A percentile compares a stretch with the other conserved stretches of the same genome.
phyloP scores from a whole-genome alignment of 169 alveolate genomes.

The Plasmodium coatneyi region DNA sequence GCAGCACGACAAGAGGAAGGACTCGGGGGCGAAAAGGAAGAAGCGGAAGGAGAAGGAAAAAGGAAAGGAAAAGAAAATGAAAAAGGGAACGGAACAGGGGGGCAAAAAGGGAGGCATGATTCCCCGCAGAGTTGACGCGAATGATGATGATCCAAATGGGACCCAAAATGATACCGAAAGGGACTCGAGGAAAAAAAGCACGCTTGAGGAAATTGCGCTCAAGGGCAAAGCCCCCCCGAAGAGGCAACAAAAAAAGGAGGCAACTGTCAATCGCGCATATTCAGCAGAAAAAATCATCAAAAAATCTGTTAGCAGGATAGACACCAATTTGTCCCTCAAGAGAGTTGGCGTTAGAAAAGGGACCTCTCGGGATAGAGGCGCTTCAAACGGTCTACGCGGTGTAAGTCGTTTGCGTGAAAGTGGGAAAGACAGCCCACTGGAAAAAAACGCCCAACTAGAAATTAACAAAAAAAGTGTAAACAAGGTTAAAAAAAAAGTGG shows the following conservation, averaged over 20 bases:
- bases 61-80: neutral
- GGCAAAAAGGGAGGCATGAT: neutral
- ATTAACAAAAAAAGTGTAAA: slow-evolving; percentile 3
- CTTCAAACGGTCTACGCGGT: neutral
- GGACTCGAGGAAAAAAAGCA: neutral
- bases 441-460: neutral
- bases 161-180: neutral
- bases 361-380: slow-evolving; percentile 13
- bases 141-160: neutral
- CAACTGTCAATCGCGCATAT: neutral
- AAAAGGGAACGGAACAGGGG: slow-evolving; percentile 8
- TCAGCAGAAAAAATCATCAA: slow-evolving; percentile 26
- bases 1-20: slow-evolving; percentile 4
- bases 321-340: slow-evolving; percentile 14
- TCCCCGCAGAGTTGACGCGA: neutral
- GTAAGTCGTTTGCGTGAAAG: slow-evolving; percentile 6
- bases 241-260: slow-evolving; percentile 5
- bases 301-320: slow-evolving; percentile 2
- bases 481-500: slow-evolving; percentile 3
- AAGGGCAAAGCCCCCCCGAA: slow-evolving; percentile 14
- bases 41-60: slow-evolving; percentile 14
- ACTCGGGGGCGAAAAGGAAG: neutral
- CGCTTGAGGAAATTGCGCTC: neutral
- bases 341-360: neutral
- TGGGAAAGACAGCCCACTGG: neutral